These are phyloP conservation scores for Cymbopogon citratus DNA, from an alignment of 176 grass and related monocot genomes.

Conservation along the genomic window DNA sequence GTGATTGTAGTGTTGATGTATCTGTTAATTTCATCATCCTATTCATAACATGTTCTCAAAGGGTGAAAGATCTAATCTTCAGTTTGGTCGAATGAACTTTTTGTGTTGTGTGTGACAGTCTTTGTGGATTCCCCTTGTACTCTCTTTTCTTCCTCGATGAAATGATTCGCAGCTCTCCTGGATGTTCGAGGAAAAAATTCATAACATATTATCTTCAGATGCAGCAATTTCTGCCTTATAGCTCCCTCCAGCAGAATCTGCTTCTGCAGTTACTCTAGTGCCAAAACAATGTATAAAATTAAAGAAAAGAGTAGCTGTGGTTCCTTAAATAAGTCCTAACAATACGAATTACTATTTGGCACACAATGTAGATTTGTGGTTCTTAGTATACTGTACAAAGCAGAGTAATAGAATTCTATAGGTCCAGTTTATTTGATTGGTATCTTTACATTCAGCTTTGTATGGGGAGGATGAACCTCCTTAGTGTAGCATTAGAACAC, in stretches of 20 bases:
- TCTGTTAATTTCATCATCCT: conserved; percentile 2
- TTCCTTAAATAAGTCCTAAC: not conserved
- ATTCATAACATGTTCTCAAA: not conserved
- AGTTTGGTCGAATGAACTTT: not conserved
- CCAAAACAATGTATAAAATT: not conserved
- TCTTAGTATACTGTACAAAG: not conserved
- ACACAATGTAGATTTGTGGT: not conserved
- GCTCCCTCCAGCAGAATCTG: not conserved
- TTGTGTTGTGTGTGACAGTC: not conserved
- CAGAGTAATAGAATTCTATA: not conserved
- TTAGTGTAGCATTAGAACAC: not conserved
- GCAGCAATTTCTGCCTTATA: not conserved
- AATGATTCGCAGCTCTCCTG: not conserved
- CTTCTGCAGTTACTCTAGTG: not conserved
- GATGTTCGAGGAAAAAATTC: not conserved
- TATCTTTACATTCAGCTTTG: not conserved
- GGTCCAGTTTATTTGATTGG: not conserved
- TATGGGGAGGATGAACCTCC: not conserved
- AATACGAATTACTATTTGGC: not conserved
- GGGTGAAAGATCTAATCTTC: not conserved
- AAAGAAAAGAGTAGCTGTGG: not conserved
- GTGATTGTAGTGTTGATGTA: not conserved
- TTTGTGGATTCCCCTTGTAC: no score
- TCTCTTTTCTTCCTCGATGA: no score
- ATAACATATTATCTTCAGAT: not conserved